phyloP scores from a whole-genome alignment of 805 yeast genomes.

The Lipomyces spencermartinsiae region DNA sequence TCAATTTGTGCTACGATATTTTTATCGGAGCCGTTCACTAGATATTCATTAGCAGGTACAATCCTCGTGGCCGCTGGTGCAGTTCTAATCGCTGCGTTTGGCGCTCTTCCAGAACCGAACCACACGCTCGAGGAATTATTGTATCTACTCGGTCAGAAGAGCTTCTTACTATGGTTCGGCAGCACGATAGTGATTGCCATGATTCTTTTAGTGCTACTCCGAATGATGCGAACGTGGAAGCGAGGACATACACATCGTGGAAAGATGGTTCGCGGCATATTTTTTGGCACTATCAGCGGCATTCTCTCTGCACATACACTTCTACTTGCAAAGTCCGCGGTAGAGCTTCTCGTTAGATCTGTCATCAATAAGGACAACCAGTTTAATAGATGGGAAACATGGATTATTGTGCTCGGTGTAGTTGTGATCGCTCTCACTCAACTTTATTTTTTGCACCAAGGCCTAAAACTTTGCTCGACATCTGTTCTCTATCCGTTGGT shows the following conservation, averaged over 20 bases:
- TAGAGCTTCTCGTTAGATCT: constrained; percentile 66
- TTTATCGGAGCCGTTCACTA: constrained; percentile 71
- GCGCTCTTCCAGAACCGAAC: constrained; percentile 62
- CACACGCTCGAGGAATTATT: constrained; percentile 57
- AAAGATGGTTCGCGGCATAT: constrained; percentile 58
- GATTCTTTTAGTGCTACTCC: constrained; percentile 24
- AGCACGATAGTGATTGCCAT: constrained; percentile 44
- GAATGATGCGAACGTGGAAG: constrained; percentile 39
- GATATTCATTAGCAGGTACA: constrained; percentile 66
- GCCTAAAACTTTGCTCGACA: constrained; percentile 72
- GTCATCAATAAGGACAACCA: constrained; percentile 49
- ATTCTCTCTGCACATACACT: constrained; percentile 84
- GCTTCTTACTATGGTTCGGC: constrained; percentile 65
- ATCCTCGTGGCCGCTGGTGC: constrained; percentile 75
- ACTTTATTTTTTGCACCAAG: constrained; percentile 73
- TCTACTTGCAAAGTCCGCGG: constrained; percentile 81
- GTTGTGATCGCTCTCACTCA: constrained; percentile 71
- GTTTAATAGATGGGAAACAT: constrained; percentile 52
- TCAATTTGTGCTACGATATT: constrained; percentile 72
- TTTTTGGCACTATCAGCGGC: constrained; percentile 75
- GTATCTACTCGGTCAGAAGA: constrained; percentile 50
- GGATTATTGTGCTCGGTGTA: constrained; percentile 61
- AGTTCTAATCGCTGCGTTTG: constrained; percentile 74
- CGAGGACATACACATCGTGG: constrained; percentile 38
- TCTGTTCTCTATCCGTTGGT: constrained; percentile 83